phyloP scores from a whole-genome alignment of 2,329 filamentous ascomycete species.

The Alternaria dauci region DNA sequence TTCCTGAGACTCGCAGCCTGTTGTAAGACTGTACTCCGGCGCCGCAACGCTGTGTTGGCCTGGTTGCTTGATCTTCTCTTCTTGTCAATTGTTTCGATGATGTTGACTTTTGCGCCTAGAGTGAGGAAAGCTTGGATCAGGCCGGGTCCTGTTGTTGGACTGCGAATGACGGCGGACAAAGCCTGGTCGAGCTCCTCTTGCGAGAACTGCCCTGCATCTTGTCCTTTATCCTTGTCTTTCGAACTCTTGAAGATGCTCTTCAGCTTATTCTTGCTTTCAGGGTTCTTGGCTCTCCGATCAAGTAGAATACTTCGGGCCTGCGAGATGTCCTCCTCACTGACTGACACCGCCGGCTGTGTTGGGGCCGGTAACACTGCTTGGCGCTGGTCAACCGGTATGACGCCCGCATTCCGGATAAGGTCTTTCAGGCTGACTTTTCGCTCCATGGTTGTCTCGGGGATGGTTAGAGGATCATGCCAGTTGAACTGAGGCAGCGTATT shows the following conservation, averaged over 20 bases:
- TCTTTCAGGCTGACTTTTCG: slow-evolving; percentile 39
- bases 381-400: slow-evolving; percentile 35
- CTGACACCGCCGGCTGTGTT: slow-evolving; percentile 37
- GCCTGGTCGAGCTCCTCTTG: slow-evolving; percentile 49
- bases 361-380: slow-evolving; percentile 45
- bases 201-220: slow-evolving; percentile 40
- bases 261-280: slow-evolving; percentile 42
- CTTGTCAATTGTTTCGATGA: slow-evolving; percentile 29
- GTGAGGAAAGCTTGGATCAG: slow-evolving; percentile 46
- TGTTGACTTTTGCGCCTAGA: slow-evolving; percentile 48
- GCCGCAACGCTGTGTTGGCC: slow-evolving; percentile 31
- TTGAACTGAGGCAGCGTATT: slow-evolving; percentile 1
- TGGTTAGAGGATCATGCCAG: slow-evolving; percentile 10
- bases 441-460: slow-evolving; percentile 30
- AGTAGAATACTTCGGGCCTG: slow-evolving; percentile 44
- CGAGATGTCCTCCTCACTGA: slow-evolving; percentile 44
- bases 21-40: slow-evolving; percentile 49
- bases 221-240: slow-evolving; percentile 46
- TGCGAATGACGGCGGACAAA: slow-evolving; percentile 43
- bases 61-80: slow-evolving; percentile 27
- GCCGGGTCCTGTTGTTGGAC: slow-evolving; percentile 39
- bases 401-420: slow-evolving; percentile 40
- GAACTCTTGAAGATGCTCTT: slow-evolving; percentile 49
- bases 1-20: slow-evolving; percentile 43
- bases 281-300: slow-evolving; percentile 40